Evolutionary conservation across 345 rosid species (phyloP).

Genomic region (Hevea brasiliensis): DNA sequence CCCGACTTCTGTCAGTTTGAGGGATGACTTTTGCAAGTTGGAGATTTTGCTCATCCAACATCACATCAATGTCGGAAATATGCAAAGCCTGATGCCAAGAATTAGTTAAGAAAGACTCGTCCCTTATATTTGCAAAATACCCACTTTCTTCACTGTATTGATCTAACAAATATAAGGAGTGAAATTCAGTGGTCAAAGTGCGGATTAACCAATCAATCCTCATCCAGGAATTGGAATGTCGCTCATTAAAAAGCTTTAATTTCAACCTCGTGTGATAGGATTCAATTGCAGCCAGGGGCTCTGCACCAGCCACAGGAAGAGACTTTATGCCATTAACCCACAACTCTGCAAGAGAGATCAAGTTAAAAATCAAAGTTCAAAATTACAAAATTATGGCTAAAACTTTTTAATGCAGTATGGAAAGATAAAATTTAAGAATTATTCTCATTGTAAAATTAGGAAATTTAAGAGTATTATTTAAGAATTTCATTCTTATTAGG

Average conservation of each 20-base stretch:
- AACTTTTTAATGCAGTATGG: no score
- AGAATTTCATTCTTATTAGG: no score
- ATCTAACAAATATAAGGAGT: slow-evolving; percentile 47
- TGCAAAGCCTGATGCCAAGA: slow-evolving; percentile 51
- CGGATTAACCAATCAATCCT: slow-evolving; percentile 55
- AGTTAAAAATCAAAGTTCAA: neutral
- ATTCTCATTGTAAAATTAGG: no score
- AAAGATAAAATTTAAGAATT: no score
- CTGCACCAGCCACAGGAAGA: slow-evolving; percentile 41
- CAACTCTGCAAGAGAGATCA: slow-evolving; percentile 36
- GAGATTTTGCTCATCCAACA: slow-evolving; percentile 48
- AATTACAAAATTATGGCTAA: no score
- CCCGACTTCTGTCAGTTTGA: slow-evolving; percentile 42
- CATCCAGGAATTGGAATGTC: slow-evolving; percentile 32
- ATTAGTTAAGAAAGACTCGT: slow-evolving; percentile 34
- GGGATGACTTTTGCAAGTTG: slow-evolving; percentile 49
- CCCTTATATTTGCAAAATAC: slow-evolving; percentile 39
- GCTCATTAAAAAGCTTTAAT: slow-evolving; percentile 39
- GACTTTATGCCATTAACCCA: slow-evolving; percentile 44
- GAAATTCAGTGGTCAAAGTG: slow-evolving; percentile 47
- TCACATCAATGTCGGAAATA: slow-evolving; percentile 39
- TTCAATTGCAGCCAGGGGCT: slow-evolving; percentile 53
- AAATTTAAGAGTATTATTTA: no score
- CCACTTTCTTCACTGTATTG: slow-evolving; percentile 46
- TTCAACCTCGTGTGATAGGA: slow-evolving; percentile 49